A percentile compares a stretch with the other conserved stretches of the same genome.
Evolutionary conservation across 768 basidiomycete genomes (phyloP).

Genomic region (Psilocybe cubensis): DNA sequence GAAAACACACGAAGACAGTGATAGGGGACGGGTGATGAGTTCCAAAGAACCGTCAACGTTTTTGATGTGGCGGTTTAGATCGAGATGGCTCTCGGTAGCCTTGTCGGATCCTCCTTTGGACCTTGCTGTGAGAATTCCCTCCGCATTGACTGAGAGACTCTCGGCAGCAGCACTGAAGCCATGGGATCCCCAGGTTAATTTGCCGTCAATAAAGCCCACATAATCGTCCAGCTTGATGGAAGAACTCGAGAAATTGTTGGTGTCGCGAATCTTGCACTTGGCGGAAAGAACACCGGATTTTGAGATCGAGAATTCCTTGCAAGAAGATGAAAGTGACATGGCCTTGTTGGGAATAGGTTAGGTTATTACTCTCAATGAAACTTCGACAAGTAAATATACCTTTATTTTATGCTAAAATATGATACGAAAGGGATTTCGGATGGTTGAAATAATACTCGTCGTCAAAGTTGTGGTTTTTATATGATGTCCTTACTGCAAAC

Average conservation of each 20-base stretch:
- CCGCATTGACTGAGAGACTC: conserved; percentile 10
- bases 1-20: not conserved
- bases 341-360: not conserved
- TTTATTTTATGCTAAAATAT: too few species aligned
- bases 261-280: conserved; percentile 14
- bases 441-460: too few species aligned
- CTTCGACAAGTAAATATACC: too few species aligned
- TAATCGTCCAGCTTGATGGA: conserved; percentile 18
- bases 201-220: conserved; percentile 19
- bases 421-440: too few species aligned
- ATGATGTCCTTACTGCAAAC: too few species aligned
- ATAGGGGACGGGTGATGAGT: conserved; percentile 4
- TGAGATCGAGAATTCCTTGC: conserved; percentile 9
- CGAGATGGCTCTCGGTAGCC: conserved; percentile 16
- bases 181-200: conserved; percentile 17
- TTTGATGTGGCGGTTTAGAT: conserved; percentile 16
- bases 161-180: conserved; percentile 17
- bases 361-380: not conserved
- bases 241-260: conserved; percentile 10
- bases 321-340: conserved; percentile 18
- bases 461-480: too few species aligned
- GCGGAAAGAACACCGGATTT: conserved; percentile 17
- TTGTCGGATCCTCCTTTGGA: conserved; percentile 15
- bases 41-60: conserved; percentile 18
- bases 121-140: conserved; percentile 15